Evolutionary conservation across 2,329 filamentous ascomycete genomes (phyloP).

Genomic region (Parascedosporium putredinis): DNA sequence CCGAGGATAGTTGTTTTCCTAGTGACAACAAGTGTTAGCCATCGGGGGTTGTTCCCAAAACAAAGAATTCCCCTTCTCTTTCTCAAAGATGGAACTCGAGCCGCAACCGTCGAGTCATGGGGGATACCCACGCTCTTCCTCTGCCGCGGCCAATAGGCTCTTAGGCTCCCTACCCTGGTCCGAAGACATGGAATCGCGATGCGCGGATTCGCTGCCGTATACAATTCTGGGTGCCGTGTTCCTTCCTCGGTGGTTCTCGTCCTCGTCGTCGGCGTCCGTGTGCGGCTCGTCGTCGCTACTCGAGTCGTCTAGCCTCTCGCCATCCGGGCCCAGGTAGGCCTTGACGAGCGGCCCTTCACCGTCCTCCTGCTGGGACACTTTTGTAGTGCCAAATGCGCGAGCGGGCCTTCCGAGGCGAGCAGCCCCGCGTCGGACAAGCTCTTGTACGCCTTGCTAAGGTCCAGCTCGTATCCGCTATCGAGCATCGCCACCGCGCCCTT

Average conservation of each 20-base stretch:
- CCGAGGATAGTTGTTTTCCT: neutral
- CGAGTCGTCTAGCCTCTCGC: conserved; percentile 51
- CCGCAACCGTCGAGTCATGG: neutral
- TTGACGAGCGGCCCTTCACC: conserved; percentile 52
- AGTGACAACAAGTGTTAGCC: conserved; percentile 14
- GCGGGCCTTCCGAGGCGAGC: conserved; percentile 48
- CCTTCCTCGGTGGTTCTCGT: conserved; percentile 53
- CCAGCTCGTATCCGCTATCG: conserved; percentile 50
- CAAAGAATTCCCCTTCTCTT: too few relatives aligned
- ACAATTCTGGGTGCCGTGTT: conserved; percentile 28
- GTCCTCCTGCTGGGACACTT: conserved; percentile 33
- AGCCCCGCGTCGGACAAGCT: conserved; percentile 63
- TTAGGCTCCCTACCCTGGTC: conserved; percentile 33
- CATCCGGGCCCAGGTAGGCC: conserved; percentile 55
- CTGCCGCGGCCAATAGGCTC: conserved; percentile 62
- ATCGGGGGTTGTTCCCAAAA: too few relatives aligned
- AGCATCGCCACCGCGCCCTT: conserved; percentile 38
- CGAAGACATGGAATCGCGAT: conserved; percentile 18
- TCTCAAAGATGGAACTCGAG: neutral
- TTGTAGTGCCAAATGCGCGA: conserved; percentile 50
- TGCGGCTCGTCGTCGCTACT: conserved; percentile 59
- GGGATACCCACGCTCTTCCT: conserved; percentile 63
- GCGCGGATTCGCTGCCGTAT: conserved; percentile 21
- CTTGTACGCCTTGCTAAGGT: conserved; percentile 60
- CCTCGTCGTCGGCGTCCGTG: conserved; percentile 40